Base-by-base conservation (phyloP, 345 rosid species). In the Boechera divaricarpa region DNA sequence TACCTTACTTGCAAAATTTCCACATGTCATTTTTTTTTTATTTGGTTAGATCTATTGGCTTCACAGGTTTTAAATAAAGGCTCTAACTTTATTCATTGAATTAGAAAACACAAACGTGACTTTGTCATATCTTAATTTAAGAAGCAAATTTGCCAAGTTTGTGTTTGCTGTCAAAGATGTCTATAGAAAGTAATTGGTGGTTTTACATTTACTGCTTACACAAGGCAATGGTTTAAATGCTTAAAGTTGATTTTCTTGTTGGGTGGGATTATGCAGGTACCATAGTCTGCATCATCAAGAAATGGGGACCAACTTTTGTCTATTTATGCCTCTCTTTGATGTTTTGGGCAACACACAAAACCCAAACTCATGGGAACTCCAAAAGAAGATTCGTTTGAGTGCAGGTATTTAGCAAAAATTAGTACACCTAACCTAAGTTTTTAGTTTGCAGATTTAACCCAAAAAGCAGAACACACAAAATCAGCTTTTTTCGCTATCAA, bases 251-350 rank as follows among this genome's bases (percentile, higher is more conserved):
- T 45, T 47, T 52, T 66, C 11, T 57, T 52, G 65, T 55, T 67
- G 74, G 74, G 18, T 47, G 16, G 56, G 41, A 35, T 74, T 16
- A 71, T 56, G 72, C 87, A 96, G 98, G 60, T 96, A 96, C 77
- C 97, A 96, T 74, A 88, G 81, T 79, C 80, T 93, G 70, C 99
- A 96, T 77, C 99, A 93, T 80, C 73, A 80, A 16, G 92, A 91
- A 9, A 86, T 72, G 89, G 85, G 76, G 74, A 85, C 95, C 74
- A 96, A 96, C 55, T 96, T 90, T 81, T 96, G 99, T 86, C 90
- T 96, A 41, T 91, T 93, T 75, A 93, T 96, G 98, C 99, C 99
- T 15, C 58, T 93, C 52, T 96, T 87, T 79, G 99, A 96, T 72
- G 87, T 84, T 63, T 66, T 89, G 57, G 87, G 98, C 67, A 83